Evolutionary conservation across 768 basidiomycete genomes (phyloP), one percentile per base, ranked within the genome.

Genomic region (Hirschioporus abietinus): DNA sequence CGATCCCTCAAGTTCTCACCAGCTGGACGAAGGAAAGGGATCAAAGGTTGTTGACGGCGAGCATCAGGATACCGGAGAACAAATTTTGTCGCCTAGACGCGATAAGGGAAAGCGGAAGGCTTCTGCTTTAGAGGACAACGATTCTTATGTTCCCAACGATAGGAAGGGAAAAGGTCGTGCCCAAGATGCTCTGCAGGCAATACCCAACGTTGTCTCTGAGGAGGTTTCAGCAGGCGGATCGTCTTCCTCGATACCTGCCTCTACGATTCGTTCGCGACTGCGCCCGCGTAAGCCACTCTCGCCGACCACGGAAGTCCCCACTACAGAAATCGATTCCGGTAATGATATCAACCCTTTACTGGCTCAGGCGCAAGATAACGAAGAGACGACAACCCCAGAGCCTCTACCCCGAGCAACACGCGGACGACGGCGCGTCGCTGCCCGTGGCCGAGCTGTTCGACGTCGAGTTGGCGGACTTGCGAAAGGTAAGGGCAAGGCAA

Each of bases 181-280:
- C 20, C 42, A 52, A 5, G 20, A 12, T 15, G 42, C 20, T 52
- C 42, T 15, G 15, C 35, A 36, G 35, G 35, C 7, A 6, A 20
- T 15, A 52, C 30, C 30, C 30, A 52, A 20, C 12, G 12, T 20
- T 15, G 42, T 52, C 42, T 15, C 12, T 20, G 42, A 15, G 15
- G 42, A 15, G 42, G 42, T 15, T 52, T 20, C 60, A 61, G 15
- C 1, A 15, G 24, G 10, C 17, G n/a, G 7, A 61, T 61, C 60
- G 59, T 60, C 59, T 23, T 25, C 60, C 3, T 34, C 60, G 30
- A 25, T 24, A 2, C 10, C 23, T 25, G 15, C 60, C 9, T 23
- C 12, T 15, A 12, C 80, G 27, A 85, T 89, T 26, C 84, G 87
- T 17, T 85, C 86, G 1, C 82, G 88, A 7, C 78, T 90, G 36